A percentile compares a stretch with the other conserved stretches of the same genome.
Evolutionary conservation across 345 rosid genomes (phyloP).

Genomic region (Brassica juncea): DNA sequence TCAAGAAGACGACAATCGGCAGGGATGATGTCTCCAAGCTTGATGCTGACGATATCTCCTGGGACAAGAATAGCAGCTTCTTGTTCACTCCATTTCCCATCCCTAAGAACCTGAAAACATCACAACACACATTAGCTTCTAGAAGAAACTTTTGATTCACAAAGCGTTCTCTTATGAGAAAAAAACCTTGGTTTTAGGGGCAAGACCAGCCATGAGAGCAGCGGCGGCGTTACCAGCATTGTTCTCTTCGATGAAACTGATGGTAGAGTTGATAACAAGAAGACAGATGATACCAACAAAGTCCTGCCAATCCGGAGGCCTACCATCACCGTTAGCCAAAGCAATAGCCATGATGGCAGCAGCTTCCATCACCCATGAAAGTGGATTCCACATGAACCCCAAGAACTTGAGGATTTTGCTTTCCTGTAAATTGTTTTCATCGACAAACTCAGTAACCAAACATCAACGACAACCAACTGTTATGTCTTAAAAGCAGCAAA

Average conservation of each 20-base stretch:
- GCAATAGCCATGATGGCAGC: slow-evolving; percentile 93
- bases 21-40: slow-evolving; percentile 86
- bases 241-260: slow-evolving; percentile 91
- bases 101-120: slow-evolving; percentile 41
- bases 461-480: not conserved
- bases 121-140: not conserved
- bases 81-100: slow-evolving; percentile 73
- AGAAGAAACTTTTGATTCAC: not conserved
- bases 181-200: slow-evolving; percentile 85
- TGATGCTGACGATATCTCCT: slow-evolving; percentile 84
- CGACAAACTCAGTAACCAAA: not conserved
- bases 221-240: slow-evolving; percentile 94
- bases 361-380: slow-evolving; percentile 94
- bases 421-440: slow-evolving; percentile 47
- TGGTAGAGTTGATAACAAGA: slow-evolving; percentile 82
- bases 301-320: slow-evolving; percentile 95
- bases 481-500: not conserved
- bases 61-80: slow-evolving; percentile 87
- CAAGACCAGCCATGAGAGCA: slow-evolving; percentile 96
- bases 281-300: slow-evolving; percentile 82
- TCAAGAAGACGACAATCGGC: slow-evolving; percentile 95
- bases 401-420: slow-evolving; percentile 76
- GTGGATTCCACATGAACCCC: slow-evolving; percentile 95
- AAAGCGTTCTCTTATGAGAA: not conserved
- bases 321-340: slow-evolving; percentile 67